Conservation (phyloP, 768 basidiomycete species). For the Hypholoma sublateritium region DNA sequence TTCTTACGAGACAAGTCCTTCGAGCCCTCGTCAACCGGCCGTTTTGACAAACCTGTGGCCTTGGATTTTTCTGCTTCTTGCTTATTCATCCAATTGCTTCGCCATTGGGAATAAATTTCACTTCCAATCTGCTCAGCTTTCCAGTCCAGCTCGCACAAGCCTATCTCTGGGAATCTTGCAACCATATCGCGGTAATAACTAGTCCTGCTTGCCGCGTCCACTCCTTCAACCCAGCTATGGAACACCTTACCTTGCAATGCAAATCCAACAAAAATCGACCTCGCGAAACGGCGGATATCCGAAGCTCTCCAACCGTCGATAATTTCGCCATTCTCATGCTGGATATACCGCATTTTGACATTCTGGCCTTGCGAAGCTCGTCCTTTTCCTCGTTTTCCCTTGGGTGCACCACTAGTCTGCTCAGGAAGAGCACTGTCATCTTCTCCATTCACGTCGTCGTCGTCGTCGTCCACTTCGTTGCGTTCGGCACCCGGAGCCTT, state of each 20-base stretch:
- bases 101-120: conserved; percentile 10
- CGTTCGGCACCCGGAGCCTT: conserved; percentile 8
- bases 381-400: conserved; percentile 2
- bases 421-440: conserved; percentile 1
- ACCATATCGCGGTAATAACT: conserved; percentile 8
- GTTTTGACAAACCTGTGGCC: conserved; percentile 10
- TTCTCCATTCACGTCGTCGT: conserved; percentile 2
- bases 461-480: conserved; percentile 9
- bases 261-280: too few relatives aligned
- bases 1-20: conserved; percentile 13
- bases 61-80: conserved; percentile 1
- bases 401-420: conserved; percentile 7
- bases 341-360: conserved; percentile 10
- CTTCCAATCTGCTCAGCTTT: conserved; percentile 12
- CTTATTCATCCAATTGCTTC: conserved; percentile 3
- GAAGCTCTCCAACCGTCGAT: conserved; percentile 12
- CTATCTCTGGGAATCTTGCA: conserved; percentile 10
- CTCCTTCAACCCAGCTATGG: too few relatives aligned
- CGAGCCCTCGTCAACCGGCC: conserved; percentile 4
- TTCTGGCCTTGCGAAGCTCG: conserved; percentile 7
- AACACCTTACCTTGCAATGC: too few relatives aligned
- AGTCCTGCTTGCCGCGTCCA: background rate
- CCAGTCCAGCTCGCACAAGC: conserved; percentile 14
- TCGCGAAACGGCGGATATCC: too few relatives aligned
- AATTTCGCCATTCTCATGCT: conserved; percentile 3